A percentile compares a stretch with the other conserved stretches of the same genome.
Conservation (phyloP, 345 rosid species). For the Aquilaria yunnanensis region DNA sequence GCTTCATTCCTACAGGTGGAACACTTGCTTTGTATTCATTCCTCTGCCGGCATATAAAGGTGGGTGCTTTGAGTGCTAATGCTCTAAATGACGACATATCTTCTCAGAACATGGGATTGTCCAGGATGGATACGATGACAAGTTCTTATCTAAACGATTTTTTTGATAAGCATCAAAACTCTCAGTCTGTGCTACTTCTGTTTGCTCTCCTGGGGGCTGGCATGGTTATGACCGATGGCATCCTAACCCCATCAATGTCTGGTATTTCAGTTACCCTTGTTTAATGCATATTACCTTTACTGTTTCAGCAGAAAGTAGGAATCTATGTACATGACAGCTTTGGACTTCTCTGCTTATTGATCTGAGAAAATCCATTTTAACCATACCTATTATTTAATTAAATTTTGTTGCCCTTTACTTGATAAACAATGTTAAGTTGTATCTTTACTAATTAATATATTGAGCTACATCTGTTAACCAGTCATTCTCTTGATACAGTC, state of each 20-base stretch:
- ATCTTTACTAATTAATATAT: too few species aligned
- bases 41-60: conserved; percentile 24
- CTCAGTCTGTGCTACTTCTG: conserved; percentile 24
- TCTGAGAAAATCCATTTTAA: neutral
- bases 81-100: conserved; percentile 11
- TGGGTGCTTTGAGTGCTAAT: conserved; percentile 18
- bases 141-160: conserved; percentile 20
- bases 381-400: too few species aligned
- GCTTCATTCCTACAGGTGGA: conserved; percentile 25
- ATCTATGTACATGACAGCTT: neutral
- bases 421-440: too few species aligned
- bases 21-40: conserved; percentile 36
- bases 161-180: conserved; percentile 22
- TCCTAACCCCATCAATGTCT: conserved; percentile 37
- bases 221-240: conserved; percentile 39
- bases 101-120: conserved; percentile 9
- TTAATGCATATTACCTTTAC: neutral
- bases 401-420: too few species aligned
- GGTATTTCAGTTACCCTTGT: conserved; percentile 17
- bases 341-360: too few species aligned
- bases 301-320: too few species aligned
- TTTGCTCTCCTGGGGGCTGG: conserved; percentile 35
- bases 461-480: neutral
- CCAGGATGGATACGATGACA: conserved; percentile 23
- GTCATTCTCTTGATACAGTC: conserved; percentile 18